Conservation (phyloP, 2,329 filamentous ascomycete genomes). For the Xylariales sp. region DNA sequence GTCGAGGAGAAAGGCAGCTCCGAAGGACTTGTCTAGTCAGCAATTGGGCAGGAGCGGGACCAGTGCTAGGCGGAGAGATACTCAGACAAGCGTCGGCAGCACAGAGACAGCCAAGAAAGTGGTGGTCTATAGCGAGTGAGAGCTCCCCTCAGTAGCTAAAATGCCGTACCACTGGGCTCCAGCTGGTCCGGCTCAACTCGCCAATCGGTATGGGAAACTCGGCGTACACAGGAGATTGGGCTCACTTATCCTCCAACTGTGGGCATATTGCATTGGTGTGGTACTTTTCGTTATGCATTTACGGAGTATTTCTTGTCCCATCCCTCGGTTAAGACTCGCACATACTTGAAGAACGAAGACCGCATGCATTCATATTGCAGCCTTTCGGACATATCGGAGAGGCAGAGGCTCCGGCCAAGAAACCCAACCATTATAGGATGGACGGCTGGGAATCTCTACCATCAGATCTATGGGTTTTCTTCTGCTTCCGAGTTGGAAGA, state of each 20-base stretch:
- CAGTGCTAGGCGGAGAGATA: conserved; percentile 48
- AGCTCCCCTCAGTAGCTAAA: background rate
- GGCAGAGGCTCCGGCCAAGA: no score
- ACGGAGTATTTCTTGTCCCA: background rate
- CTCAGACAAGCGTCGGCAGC: conserved; percentile 56
- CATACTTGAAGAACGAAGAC: background rate
- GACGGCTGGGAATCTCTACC: no score
- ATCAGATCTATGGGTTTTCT: no score
- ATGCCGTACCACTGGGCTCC: no score
- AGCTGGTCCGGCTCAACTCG: no score
- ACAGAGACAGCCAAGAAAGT: conserved; percentile 62
- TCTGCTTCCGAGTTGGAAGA: background rate
- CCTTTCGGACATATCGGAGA: no score
- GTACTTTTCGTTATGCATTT: background rate
- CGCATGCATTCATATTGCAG: background rate
- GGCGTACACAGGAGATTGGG: no score
- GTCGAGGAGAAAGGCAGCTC: conserved; percentile 38
- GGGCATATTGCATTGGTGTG: background rate
- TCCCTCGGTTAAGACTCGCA: background rate
- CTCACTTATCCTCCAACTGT: background rate
- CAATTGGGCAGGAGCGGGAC: conserved; percentile 27
- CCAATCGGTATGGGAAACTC: no score
- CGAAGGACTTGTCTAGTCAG: conserved; percentile 22
- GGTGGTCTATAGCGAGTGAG: conserved; percentile 28
- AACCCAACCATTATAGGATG: no score